Base-by-base conservation (phyloP, 1,139 yeast genomes). In the Candida sanyaensis region DNA sequence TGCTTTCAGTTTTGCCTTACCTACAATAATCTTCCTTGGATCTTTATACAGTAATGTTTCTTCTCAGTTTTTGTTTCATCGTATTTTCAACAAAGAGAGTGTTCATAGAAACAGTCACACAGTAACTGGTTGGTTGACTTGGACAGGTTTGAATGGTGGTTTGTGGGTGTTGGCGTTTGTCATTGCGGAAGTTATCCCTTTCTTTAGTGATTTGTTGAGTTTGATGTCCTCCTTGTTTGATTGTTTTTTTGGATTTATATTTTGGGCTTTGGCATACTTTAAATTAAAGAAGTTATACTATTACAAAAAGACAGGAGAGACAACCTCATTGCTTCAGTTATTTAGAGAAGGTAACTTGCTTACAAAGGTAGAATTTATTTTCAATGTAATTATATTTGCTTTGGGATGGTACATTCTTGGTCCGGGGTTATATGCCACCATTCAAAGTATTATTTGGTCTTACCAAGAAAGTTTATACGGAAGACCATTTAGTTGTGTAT, bases 191-290 rank as follows among this genome's bases (percentile, higher is more conserved):
- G 85, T 80, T 30, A 81, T 82, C 57, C 87, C 87, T 11, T 81
- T 82, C 62, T 82, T 82, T 62, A 73, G 81, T 29, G 86, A 81
- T 56, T 64, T 82, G 54, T 68, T 82, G 41, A 73, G 84, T 6
- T 66, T 82, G 57, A 81, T 82, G 86, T 76, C 81, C n/a, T 80
- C 86, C 3, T 66, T 82, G 45, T 82, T 82, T 57, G 86, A 81
- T 60, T 79, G 85, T 59, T 82, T 84, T 83, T 82, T 82, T 56
- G 86, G 86, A 0, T 82, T 78, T 57, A 78, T 81, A 21, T 82
- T 81, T 57, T 82, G 86, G 86, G 85, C 84, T n/a, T 74, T 79
- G 32, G 86, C 86, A 0, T 81, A 63, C 61, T 71, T 81, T 58
- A 73, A 73, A 55, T 65, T 77, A 53, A 50, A 47, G 34, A 47